These are phyloP conservation scores for Aspergillus terreus DNA, from an alignment of 2,329 filamentous ascomycete genomes.

Conservation along the genomic window DNA sequence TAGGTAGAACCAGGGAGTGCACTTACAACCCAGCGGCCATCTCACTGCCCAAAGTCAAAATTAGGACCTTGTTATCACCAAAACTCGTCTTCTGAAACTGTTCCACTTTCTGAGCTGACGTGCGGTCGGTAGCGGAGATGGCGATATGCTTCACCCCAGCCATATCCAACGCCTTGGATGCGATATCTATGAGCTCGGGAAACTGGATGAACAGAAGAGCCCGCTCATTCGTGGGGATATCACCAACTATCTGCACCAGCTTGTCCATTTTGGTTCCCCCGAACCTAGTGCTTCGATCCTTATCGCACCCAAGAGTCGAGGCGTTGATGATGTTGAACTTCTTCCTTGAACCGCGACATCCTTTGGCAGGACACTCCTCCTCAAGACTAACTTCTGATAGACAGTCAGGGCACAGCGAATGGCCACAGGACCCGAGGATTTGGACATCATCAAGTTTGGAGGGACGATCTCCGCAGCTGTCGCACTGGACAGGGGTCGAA, in stretches of 20 bases:
- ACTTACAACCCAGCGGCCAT: constrained; percentile 60
- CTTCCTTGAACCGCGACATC: constrained; percentile 40
- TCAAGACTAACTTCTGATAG: constrained; percentile 16
- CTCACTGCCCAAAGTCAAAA: constrained; percentile 55
- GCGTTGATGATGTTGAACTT: constrained; percentile 40
- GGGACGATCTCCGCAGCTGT: constrained; percentile 27
- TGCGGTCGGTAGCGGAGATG: constrained; percentile 31
- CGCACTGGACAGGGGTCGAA: constrained; percentile 22
- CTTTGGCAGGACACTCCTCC: constrained; percentile 37
- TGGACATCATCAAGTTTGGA: constrained; percentile 29
- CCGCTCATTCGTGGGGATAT: constrained; percentile 44
- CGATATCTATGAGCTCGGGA: constrained; percentile 40
- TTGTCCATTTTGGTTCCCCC: constrained; percentile 49
- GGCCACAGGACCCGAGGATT: constrained; percentile 50
- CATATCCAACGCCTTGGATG: constrained; percentile 23
- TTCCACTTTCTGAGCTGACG: constrained; percentile 33
- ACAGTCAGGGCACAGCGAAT: constrained; percentile 47
- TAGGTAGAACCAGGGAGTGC: not conserved
- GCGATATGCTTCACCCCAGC: constrained; percentile 31
- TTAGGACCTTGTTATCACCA: constrained; percentile 45
- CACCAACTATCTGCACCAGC: constrained; percentile 44
- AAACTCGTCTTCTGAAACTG: constrained; percentile 39
- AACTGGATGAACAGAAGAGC: constrained; percentile 57
- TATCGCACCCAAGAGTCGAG: constrained; percentile 31
- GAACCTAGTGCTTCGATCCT: constrained; percentile 17